A percentile compares a stretch with the other conserved stretches of the same genome.
Conservation (phyloP, 768 basidiomycete genomes). For the Termitomyces sp. region DNA sequence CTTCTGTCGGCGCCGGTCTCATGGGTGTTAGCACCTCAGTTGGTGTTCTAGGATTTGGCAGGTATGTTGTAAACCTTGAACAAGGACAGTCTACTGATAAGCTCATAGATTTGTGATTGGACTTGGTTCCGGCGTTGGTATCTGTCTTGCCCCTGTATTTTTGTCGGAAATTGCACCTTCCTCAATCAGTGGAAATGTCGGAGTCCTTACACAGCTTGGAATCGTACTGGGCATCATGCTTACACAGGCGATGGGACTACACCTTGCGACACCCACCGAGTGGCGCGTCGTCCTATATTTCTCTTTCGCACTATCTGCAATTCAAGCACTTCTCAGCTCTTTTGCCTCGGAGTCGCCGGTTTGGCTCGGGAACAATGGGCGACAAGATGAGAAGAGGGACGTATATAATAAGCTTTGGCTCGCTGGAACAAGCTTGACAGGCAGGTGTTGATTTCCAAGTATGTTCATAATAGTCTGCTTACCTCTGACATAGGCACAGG, state of each 20-base stretch:
- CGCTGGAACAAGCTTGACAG: conserved; percentile 18
- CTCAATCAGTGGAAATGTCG: conserved; percentile 70
- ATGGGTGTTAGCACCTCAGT: conserved; percentile 64
- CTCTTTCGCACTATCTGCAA: conserved; percentile 51
- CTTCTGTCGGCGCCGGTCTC: conserved; percentile 56
- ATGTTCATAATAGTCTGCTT: background rate
- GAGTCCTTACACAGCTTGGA: conserved; percentile 79
- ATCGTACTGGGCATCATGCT: conserved; percentile 85
- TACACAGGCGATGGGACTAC: conserved; percentile 77
- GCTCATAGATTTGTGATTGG: conserved; percentile 58
- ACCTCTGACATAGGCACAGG: conserved; percentile 1
- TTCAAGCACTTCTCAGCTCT: conserved; percentile 54
- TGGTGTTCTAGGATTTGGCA: conserved; percentile 55
- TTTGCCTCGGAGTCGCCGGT: conserved; percentile 68
- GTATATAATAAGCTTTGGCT: conserved; percentile 56
- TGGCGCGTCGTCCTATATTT: conserved; percentile 74
- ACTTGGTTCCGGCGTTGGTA: conserved; percentile 66
- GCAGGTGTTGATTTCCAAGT: conserved; percentile 17
- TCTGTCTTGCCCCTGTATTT: conserved; percentile 81
- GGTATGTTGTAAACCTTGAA: conserved; percentile 36
- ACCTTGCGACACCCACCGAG: conserved; percentile 60
- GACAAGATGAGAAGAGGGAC: conserved; percentile 45
- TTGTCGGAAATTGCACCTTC: conserved; percentile 83
- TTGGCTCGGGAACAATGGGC: conserved; percentile 54
- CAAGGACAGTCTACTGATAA: background rate